Evolutionary conservation across 306 rosid genomes (phyloP), one percentile per base, ranked within the genome.

Genomic region (Glycine latifolia): DNA sequence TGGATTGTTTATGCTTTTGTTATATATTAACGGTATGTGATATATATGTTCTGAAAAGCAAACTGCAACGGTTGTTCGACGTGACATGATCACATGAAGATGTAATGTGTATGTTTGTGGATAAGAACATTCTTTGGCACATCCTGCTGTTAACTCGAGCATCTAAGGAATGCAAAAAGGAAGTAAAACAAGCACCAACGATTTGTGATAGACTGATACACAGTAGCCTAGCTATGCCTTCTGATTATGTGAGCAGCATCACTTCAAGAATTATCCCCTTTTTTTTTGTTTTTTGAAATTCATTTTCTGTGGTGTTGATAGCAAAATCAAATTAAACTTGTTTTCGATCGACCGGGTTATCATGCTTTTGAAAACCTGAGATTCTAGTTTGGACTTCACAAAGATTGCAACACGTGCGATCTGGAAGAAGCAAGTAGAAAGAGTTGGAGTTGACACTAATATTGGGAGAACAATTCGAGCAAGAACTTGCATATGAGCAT

Each of bases 41-140:
- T 49, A 60, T 60, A 49, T 49, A 60, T 60, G 78, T 58, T 82
- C 52, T 76, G 8, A 33, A 82, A 48, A 17, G 68, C 50, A 77
- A 70, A 76, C 16, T 37, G 60, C 15, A 1, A 82, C 31, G 37
- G 73, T 68, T 49, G 67, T 55, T 68, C 4, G 53, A 76, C 9
- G 41, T 43, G 73, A 76, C 78, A 49, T 50, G 66, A 13, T 76
- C 58, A 68, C 60, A 47, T 55, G 60, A 55, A 33, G 56, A 74
- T 73, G 26, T n/a, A 53, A 14, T 53, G 60, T 55, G 4, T 37
- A 13, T 16, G 62, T 13, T 37, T 55, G 10, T 55, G 69, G 75
- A 65, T 81, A 75, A 68, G 77, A 82, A 75, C 56, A 47, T 82
- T 82, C 77, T n/a, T 7, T 46, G 44, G 4, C 62, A 54, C 44